A percentile compares a stretch with the other conserved stretches of the same genome.
Conservation (phyloP, 768 basidiomycete genomes). For the Hemileccinum rubropunctum region DNA sequence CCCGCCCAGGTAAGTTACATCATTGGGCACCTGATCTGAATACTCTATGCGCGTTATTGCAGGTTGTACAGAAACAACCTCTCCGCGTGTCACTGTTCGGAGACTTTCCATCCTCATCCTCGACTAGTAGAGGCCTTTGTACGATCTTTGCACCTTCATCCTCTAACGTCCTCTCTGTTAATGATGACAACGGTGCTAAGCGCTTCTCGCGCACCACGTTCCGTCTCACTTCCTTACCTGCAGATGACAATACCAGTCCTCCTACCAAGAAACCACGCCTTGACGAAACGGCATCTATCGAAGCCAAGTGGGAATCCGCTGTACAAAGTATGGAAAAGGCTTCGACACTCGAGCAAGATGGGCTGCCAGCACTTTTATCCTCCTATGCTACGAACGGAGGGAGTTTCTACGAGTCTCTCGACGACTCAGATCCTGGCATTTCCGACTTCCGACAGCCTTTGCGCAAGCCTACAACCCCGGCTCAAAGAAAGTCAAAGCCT, state of each 20-base stretch:
- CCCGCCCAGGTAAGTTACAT: constrained; percentile 55
- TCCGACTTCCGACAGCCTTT: constrained; percentile 9
- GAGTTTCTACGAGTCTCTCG: constrained; percentile 26
- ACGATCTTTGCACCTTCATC: constrained; percentile 33
- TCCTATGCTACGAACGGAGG: constrained; percentile 23
- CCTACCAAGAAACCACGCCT: constrained; percentile 47
- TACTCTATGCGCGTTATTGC: constrained; percentile 6
- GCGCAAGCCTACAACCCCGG: background rate
- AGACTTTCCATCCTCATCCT: constrained; percentile 27
- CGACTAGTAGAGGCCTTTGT: constrained; percentile 20
- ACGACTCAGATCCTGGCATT: constrained; percentile 23
- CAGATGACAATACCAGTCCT: constrained; percentile 24
- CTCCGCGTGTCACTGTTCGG: constrained; percentile 32
- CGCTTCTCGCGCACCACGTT: constrained; percentile 47
- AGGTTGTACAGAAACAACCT: constrained; percentile 28
- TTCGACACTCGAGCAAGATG: constrained; percentile 44
- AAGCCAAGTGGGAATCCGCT: constrained; percentile 47
- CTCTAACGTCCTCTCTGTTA: constrained; percentile 42
- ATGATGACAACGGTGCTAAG: constrained; percentile 30
- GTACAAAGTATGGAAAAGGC: constrained; percentile 44
- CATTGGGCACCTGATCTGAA: background rate
- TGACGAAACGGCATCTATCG: constrained; percentile 24
- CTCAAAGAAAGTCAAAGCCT: constrained; percentile 7
- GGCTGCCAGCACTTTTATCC: constrained; percentile 42
- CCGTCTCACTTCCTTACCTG: constrained; percentile 6